These are phyloP conservation scores for Lentinula guzmanii DNA, from an alignment of 768 basidiomycete species.

Conservation along the genomic window DNA sequence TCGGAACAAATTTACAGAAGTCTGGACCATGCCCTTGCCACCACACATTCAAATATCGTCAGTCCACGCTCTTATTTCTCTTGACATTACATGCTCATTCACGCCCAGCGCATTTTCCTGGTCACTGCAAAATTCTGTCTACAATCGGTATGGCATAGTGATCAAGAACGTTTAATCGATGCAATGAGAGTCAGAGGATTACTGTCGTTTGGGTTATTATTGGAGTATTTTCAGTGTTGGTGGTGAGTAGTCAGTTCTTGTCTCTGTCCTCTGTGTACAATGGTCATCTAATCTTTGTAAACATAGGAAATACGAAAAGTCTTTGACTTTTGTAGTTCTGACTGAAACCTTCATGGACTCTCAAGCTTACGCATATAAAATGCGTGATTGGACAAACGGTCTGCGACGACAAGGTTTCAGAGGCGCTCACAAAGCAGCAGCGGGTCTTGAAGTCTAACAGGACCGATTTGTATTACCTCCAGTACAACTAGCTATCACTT, in stretches of 20 bases:
- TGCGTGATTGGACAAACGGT: constrained; percentile 60
- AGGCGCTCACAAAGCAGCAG: constrained; percentile 67
- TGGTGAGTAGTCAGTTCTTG: constrained; percentile 42
- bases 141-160: constrained; percentile 72
- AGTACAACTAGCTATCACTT: not conserved
- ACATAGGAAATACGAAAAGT: constrained; percentile 52
- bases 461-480: not conserved
- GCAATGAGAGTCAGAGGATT: constrained; percentile 46
- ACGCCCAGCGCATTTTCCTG: constrained; percentile 74
- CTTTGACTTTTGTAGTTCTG: constrained; percentile 43
- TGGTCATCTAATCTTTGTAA: not conserved
- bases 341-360: constrained; percentile 62
- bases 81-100: not conserved
- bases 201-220: constrained; percentile 38
- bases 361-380: constrained; percentile 48
- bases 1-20: constrained; percentile 37
- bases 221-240: constrained; percentile 55
- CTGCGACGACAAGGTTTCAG: constrained; percentile 50
- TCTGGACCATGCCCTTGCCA: constrained; percentile 79
- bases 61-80: constrained; percentile 10
- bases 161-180: constrained; percentile 39
- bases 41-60: constrained; percentile 73
- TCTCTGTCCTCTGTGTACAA: not conserved
- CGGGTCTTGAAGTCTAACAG: constrained; percentile 32
- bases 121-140: constrained; percentile 89